Conservation (phyloP, 768 basidiomycete species). For the Boletus tomentosulus region DNA sequence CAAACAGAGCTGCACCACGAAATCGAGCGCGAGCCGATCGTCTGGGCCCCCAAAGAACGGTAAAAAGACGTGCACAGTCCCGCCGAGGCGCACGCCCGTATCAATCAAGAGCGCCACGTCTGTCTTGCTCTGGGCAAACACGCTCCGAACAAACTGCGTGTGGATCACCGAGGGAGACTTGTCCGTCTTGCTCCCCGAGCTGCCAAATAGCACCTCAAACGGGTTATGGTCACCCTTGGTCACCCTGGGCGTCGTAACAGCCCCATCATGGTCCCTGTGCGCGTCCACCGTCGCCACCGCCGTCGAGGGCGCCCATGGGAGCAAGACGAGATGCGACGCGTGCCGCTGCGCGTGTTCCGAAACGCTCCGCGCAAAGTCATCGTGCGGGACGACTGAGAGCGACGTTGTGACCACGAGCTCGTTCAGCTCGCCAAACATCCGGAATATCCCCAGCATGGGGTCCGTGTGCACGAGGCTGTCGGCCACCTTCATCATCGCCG, state of each 20-base stretch:
- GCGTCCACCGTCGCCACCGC: slow-evolving; percentile 2
- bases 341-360: slow-evolving; percentile 58
- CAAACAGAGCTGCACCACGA: slow-evolving; percentile 79
- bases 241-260: slow-evolving; percentile 10
- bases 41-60: slow-evolving; percentile 96
- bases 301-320: slow-evolving; percentile 71
- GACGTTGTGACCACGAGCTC: slow-evolving; percentile 60
- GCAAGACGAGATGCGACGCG: slow-evolving; percentile 67
- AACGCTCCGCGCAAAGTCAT: slow-evolving; percentile 68
- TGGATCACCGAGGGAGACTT: slow-evolving; percentile 54
- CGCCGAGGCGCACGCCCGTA: slow-evolving; percentile 35
- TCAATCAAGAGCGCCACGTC: slow-evolving; percentile 89
- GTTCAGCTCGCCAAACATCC: slow-evolving; percentile 72
- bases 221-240: slow-evolving; percentile 44
- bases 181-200: slow-evolving; percentile 24
- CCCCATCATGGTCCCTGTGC: background rate
- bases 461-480: slow-evolving; percentile 70
- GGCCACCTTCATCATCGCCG: slow-evolving; percentile 58
- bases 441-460: slow-evolving; percentile 67
- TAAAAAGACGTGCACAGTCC: slow-evolving; percentile 66
- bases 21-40: slow-evolving; percentile 80
- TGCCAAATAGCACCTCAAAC: slow-evolving; percentile 64
- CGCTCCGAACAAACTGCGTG: slow-evolving; percentile 77
- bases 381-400: slow-evolving; percentile 71
- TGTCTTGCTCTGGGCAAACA: slow-evolving; percentile 64